A percentile compares a stretch with the other conserved stretches of the same genome.
These are phyloP conservation scores for Crepidotus variabilis DNA, from an alignment of 768 basidiomycete species.

Conservation along the genomic window DNA sequence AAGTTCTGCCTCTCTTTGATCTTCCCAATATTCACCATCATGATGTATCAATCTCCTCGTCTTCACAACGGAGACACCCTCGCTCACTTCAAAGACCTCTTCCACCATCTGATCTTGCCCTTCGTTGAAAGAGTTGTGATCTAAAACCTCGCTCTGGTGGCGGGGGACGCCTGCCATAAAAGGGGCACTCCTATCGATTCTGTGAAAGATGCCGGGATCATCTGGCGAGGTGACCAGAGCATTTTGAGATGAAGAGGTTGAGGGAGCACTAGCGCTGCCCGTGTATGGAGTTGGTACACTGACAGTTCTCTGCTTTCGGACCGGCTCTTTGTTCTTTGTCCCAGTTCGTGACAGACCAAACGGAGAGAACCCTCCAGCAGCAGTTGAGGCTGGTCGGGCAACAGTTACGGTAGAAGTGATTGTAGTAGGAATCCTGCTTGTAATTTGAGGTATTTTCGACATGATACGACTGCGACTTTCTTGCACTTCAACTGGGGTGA, in stretches of 20 bases:
- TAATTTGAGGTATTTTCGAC: background rate
- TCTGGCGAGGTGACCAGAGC: background rate
- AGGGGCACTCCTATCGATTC: background rate
- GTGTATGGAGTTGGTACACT: slow-evolving; percentile 1
- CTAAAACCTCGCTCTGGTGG: no score
- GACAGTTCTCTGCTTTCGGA: background rate
- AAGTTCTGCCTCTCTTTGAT: background rate
- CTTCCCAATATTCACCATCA: slow-evolving; percentile 1
- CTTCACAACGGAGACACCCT: background rate
- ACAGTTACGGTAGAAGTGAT: slow-evolving; percentile 9
- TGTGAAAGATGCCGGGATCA: background rate
- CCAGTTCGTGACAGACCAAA: background rate
- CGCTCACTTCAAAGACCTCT: background rate
- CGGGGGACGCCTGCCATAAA: no score
- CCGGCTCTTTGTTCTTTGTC: background rate
- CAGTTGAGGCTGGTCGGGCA: slow-evolving; percentile 6
- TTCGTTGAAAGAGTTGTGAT: background rate
- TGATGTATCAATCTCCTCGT: background rate
- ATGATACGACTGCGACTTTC: background rate
- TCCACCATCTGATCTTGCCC: background rate
- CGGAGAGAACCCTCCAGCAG: slow-evolving; percentile 6
- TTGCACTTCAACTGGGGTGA: background rate
- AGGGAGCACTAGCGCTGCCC: background rate
- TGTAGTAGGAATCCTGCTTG: background rate
- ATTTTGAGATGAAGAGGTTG: background rate